Conservation (phyloP, 139 green algal species). For the Chlorella sp. region DNA sequence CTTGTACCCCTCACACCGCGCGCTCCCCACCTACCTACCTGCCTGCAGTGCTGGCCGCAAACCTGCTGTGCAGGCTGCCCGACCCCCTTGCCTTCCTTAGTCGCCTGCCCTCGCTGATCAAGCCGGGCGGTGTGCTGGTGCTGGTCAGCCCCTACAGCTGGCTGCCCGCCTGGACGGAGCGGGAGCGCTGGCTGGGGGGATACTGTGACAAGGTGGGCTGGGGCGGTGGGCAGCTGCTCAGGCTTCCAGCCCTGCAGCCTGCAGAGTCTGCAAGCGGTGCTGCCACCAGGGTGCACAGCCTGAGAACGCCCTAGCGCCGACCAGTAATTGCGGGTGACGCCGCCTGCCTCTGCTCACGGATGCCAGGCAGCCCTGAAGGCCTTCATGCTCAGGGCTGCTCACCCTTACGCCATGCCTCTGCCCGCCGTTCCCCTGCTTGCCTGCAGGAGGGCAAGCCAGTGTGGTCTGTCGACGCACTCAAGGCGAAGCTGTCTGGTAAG, state of each 20-base stretch:
- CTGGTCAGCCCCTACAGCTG: slow-evolving; percentile 67
- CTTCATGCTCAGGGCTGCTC: neutral
- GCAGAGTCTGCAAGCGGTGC: neutral
- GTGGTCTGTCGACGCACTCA: slow-evolving; percentile 51
- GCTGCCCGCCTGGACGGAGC: slow-evolving; percentile 69
- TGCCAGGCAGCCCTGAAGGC: too few relatives aligned
- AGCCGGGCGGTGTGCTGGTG: slow-evolving; percentile 57
- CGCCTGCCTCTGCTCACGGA: too few relatives aligned
- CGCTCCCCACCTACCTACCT: neutral
- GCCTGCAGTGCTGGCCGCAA: slow-evolving; percentile 67
- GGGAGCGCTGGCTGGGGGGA: slow-evolving; percentile 68
- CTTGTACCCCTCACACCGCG: neutral
- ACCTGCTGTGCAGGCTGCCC: slow-evolving; percentile 78
- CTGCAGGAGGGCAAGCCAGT: slow-evolving; percentile 41
- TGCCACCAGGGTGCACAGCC: too few relatives aligned
- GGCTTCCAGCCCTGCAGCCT: neutral
- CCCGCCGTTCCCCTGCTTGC: neutral
- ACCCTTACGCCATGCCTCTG: neutral
- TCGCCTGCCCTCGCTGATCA: slow-evolving; percentile 54
- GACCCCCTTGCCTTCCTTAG: slow-evolving; percentile 66
- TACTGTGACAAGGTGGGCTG: slow-evolving; percentile 40
- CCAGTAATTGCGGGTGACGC: too few relatives aligned
- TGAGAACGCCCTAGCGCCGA: too few relatives aligned
- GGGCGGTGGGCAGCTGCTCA: neutral
- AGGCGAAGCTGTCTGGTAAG: slow-evolving; percentile 33